Evolutionary conservation across 1,284 basidiomycete genomes (phyloP), one percentile per base, ranked within the genome.

Genomic region (Wolfiporia cocos): DNA sequence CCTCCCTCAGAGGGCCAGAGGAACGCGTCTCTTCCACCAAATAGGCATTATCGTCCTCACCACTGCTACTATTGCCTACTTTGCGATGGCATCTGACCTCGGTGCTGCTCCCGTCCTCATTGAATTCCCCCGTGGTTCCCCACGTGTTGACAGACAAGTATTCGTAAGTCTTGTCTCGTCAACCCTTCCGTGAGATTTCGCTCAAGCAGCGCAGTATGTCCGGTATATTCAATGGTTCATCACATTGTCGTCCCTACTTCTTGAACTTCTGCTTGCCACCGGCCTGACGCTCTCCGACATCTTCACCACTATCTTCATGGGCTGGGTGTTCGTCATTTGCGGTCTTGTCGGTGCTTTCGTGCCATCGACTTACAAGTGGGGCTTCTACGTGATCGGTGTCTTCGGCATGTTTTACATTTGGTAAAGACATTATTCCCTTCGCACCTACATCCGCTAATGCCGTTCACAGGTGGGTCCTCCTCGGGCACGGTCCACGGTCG

Each of bases 11-110:
- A 51, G 66, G 5, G 67, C 66, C 4, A 59, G 59, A 15, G 69
- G 70, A 17, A 65, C 63, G 24, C 62, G 71, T 17, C 58, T 71
- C 6, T 69, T 75, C 63, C 73, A 77, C 54, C 69, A 74, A 44
- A 54, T 76, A 14, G 65, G 65, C 15, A 51, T 69, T 26, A 62
- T 74, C 47, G 65, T 76, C 15, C 57, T 78, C 18, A 63, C 69
- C 2, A 71, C 70, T 1, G 56, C 67, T 0, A 44, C 63, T 2
- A 58, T 76, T 37, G 57, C 69, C 1, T 73, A 71, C 64, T 80
- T 78, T 58, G 64, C 68, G 15, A 73, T 80, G 72, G 80, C 80
- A 1, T 77, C 76, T 10, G 67, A 81, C 57, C 67, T 81, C 40
- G 80, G 81, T 21, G 65, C 63, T 36, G 71, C 76, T 3, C 64